Evolutionary conservation across 139 green algal genomes (phyloP).

Genomic region (Tetradesmus lagerheimii): DNA sequence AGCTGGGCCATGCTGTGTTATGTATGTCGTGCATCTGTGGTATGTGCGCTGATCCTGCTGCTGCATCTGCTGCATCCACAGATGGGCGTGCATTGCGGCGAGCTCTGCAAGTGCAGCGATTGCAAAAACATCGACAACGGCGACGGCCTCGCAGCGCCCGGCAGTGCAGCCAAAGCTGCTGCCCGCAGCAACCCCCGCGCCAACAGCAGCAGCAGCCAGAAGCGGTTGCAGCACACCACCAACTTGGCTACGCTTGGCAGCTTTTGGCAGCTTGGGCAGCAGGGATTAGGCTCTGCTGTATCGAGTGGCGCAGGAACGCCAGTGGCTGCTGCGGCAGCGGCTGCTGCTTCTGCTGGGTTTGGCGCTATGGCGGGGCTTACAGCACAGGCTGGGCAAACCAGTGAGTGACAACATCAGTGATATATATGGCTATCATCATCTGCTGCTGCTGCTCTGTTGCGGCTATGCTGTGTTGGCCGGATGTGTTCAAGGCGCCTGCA

Average conservation of each 20-base stretch:
- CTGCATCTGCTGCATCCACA: conserved; percentile 39
- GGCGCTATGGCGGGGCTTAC: background rate
- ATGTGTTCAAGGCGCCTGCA: too few species aligned
- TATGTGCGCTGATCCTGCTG: background rate
- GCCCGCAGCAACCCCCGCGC: background rate
- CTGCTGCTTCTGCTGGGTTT: background rate
- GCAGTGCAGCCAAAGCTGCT: conserved; percentile 57
- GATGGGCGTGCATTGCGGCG: conserved; percentile 86
- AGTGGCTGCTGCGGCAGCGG: background rate
- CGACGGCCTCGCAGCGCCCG: conserved; percentile 30
- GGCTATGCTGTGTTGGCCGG: too few species aligned
- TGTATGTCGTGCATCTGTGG: background rate
- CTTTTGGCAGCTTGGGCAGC: background rate
- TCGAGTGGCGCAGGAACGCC: background rate
- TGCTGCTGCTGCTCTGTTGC: background rate
- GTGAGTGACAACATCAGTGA: background rate
- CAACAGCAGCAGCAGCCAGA: conserved; percentile 33
- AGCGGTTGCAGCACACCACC: background rate
- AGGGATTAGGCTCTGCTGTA: background rate
- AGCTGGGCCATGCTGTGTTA: too few species aligned
- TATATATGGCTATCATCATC: too few species aligned
- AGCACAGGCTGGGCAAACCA: background rate
- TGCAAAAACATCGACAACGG: conserved; percentile 88
- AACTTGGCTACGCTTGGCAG: background rate
- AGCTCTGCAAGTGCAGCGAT: conserved; percentile 92